These are phyloP conservation scores for Sherardia arvensis DNA, from an alignment of 257 asterid genomes.

Conservation along the genomic window DNA sequence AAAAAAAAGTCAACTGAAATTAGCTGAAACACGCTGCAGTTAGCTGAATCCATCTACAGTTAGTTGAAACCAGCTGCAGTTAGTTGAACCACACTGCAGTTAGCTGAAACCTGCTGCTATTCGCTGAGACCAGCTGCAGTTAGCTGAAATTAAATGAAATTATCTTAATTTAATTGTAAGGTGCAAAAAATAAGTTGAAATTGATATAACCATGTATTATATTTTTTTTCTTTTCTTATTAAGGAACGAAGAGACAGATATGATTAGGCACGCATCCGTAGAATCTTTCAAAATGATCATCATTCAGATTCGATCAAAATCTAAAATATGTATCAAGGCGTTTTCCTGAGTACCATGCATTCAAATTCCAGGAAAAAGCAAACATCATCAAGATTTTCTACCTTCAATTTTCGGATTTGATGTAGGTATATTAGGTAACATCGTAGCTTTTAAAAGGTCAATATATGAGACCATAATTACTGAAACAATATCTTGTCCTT, in stretches of 20 bases:
- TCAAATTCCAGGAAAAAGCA: constrained; percentile 9
- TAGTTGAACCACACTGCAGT: too few species aligned
- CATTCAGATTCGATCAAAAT: constrained; percentile 5
- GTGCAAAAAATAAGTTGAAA: too few species aligned
- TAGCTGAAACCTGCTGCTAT: too few species aligned
- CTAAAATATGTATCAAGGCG: constrained; percentile 2
- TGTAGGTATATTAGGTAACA: constrained; percentile 22
- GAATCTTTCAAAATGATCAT: constrained; percentile 19
- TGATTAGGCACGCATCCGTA: constrained; percentile 13
- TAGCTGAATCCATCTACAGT: too few species aligned
- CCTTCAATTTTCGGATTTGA: constrained; percentile 25
- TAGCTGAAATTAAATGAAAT: too few species aligned
- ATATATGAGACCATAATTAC: constrained; percentile 22
- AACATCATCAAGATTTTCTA: constrained; percentile 27
- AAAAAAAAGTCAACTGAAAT: too few species aligned
- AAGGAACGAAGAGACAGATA: constrained; percentile 6
- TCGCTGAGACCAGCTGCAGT: too few species aligned
- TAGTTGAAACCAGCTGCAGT: too few species aligned
- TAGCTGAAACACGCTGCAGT: too few species aligned
- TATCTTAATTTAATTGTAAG: too few species aligned
- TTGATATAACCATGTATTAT: too few species aligned
- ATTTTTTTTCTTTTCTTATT: neutral
- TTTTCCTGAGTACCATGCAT: neutral
- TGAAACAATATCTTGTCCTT: constrained; percentile 11
- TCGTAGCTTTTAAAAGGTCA: constrained; percentile 23